phyloP scores from a whole-genome alignment of 176 grass and related monocot species.

The Urochloa ruziziensis region DNA sequence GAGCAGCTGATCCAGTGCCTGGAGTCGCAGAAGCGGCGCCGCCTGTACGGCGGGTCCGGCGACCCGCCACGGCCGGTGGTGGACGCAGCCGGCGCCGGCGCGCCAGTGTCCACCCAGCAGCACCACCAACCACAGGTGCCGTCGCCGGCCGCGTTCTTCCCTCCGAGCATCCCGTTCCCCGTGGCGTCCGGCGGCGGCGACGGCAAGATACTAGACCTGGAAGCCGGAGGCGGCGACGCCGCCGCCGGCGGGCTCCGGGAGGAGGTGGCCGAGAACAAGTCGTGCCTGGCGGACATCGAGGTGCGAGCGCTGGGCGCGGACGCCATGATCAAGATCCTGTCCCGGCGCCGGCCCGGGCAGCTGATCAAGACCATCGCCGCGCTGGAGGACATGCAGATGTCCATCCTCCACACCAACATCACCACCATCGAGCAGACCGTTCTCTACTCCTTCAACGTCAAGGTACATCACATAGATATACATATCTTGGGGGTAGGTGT shows the following conservation, averaged over 20 bases:
- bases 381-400: constrained; percentile 87
- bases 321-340: constrained; percentile 90
- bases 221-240: constrained; percentile 12
- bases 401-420: constrained; percentile 92
- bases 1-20: constrained; percentile 95
- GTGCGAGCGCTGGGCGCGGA: constrained; percentile 73
- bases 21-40: constrained; percentile 88
- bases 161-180: constrained; percentile 53
- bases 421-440: constrained; percentile 99
- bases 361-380: constrained; percentile 87
- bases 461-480: constrained; percentile 36
- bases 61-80: constrained; percentile 50
- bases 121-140: constrained; percentile 24
- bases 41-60: constrained; percentile 46
- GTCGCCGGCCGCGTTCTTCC: constrained; percentile 31
- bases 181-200: not conserved
- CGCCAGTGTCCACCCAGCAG: constrained; percentile 16
- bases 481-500: not conserved
- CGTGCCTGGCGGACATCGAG: constrained; percentile 89
- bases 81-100: constrained; percentile 12
- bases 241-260: constrained; percentile 44
- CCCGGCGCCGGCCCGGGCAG: constrained; percentile 66
- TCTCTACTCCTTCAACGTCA: constrained; percentile 98
- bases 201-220: constrained; percentile 66
- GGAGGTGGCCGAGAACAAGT: constrained; percentile 92